phyloP scores from a whole-genome alignment of 495 filamentous ascomycete genomes.

The Pyrenula massariospora region DNA sequence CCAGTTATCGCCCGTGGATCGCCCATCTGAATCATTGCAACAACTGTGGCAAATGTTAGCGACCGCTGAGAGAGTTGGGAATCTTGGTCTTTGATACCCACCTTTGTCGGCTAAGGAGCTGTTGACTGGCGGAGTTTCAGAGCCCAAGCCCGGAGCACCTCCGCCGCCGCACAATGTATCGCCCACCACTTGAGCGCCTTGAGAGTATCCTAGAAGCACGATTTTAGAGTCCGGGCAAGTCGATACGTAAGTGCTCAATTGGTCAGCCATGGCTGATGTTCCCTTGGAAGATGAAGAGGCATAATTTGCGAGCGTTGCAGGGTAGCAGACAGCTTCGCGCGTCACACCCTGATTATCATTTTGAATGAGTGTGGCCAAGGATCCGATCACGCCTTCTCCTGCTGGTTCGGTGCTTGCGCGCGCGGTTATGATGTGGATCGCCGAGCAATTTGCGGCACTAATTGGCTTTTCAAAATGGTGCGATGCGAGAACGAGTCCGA shows the following conservation, averaged over 20 bases:
- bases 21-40: neutral
- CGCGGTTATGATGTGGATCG: neutral
- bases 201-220: constrained; percentile 48
- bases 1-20: neutral
- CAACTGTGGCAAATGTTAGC: neutral
- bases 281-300: neutral
- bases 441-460: neutral
- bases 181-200: constrained; percentile 35
- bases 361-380: neutral
- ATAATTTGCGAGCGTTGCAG: neutral
- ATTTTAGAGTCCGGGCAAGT: constrained; percentile 47
- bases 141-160: neutral
- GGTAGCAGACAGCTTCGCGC: neutral
- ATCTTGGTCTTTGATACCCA: neutral
- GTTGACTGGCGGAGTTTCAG: neutral
- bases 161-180: neutral
- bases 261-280: neutral
- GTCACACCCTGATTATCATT: neutral
- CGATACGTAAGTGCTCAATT: neutral
- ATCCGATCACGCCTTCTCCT: neutral
- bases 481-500: neutral
- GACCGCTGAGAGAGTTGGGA: neutral
- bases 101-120: neutral
- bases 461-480: neutral
- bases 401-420: neutral